Percentiles rank a stretch among this genome's conserved stretches.
Conservation (phyloP, 768 basidiomycete species). For the Agrocybe praecox region DNA sequence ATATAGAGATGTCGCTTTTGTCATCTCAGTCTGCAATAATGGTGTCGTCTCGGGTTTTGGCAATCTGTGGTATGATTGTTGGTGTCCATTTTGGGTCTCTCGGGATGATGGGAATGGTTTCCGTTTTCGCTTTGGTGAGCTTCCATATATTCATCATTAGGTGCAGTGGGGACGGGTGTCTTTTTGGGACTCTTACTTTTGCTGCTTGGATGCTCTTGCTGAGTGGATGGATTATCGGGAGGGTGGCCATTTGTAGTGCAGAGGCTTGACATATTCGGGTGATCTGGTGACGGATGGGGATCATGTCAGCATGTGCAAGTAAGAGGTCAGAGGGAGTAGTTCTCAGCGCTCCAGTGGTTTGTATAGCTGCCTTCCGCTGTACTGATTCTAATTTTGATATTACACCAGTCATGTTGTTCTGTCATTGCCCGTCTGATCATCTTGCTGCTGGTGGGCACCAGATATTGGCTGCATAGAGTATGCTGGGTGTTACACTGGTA, state of each 20-base stretch:
- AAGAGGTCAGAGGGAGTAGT: conserved; percentile 11
- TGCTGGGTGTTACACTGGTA: conserved; percentile 24
- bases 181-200: not conserved
- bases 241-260: conserved; percentile 14
- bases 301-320: conserved; percentile 11
- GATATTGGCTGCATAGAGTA: conserved; percentile 34
- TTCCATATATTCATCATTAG: conserved; percentile 5
- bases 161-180: conserved; percentile 23
- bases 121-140: too few relatives aligned
- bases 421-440: not conserved
- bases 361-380: conserved; percentile 9
- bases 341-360: conserved; percentile 12
- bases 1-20: conserved; percentile 12
- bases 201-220: not conserved
- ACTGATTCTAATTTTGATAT: conserved; percentile 7
- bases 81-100: not conserved
- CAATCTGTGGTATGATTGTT: conserved; percentile 5
- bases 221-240: conserved; percentile 18
- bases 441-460: conserved; percentile 13
- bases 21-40: conserved; percentile 6
- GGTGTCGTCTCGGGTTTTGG: conserved; percentile 13
- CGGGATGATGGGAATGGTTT: too few relatives aligned
- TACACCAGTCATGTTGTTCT: conserved; percentile 1
- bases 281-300: conserved; percentile 11
- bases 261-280: conserved; percentile 8